These are phyloP conservation scores for Verticillium klebahnii DNA, from an alignment of 2,329 filamentous ascomycete species.

Conservation along the genomic window DNA sequence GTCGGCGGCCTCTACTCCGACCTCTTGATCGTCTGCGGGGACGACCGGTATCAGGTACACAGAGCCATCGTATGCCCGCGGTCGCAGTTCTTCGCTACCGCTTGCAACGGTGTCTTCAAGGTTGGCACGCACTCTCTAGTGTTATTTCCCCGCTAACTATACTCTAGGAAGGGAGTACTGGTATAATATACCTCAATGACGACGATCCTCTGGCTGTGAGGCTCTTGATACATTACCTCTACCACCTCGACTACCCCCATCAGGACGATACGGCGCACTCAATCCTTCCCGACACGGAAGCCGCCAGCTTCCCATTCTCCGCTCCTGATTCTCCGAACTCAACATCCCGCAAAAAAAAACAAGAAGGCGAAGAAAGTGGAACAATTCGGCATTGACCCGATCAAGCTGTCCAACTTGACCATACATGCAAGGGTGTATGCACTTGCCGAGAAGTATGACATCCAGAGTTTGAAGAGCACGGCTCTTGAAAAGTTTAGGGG, in stretches of 20 bases:
- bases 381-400: background rate
- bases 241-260: background rate
- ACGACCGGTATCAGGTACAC: constrained; percentile 12
- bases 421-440: background rate
- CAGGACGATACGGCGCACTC: background rate
- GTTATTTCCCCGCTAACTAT: background rate
- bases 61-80: constrained; percentile 11
- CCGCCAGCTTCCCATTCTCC: background rate
- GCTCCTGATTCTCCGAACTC: background rate
- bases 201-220: background rate
- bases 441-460: background rate
- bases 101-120: background rate
- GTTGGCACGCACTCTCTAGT: background rate
- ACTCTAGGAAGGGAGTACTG: background rate
- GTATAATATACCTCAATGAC: background rate
- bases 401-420: background rate
- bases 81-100: constrained; percentile 1
- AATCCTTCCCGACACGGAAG: background rate
- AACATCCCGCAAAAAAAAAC: background rate
- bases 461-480: background rate
- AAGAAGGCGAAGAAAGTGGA: background rate
- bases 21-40: constrained; percentile 8
- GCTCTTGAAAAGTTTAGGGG: background rate
- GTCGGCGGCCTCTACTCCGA: constrained; percentile 7
- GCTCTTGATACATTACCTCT: constrained; percentile 1